Conservation (phyloP, 2,329 filamentous ascomycete species). For the Paecilomyces sp. region DNA sequence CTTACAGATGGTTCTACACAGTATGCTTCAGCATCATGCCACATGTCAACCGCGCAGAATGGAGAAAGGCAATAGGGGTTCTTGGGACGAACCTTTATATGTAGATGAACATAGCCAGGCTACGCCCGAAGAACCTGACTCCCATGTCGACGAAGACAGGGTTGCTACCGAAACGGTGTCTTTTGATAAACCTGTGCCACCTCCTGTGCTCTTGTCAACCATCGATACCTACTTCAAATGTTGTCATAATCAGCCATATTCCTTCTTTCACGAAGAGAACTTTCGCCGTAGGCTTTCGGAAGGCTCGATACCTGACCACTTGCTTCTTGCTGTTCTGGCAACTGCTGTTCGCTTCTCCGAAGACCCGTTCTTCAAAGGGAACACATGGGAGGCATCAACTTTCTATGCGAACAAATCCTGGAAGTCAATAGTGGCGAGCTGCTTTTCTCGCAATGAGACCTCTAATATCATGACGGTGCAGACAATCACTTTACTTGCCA, state of each 20-base stretch:
- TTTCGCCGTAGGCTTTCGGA: conserved; percentile 16
- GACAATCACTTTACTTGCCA: conserved; percentile 26
- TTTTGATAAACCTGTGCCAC: too few relatives aligned
- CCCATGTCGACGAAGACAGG: too few relatives aligned
- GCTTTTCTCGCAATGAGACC: conserved; percentile 18
- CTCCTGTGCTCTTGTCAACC: too few relatives aligned
- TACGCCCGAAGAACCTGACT: too few relatives aligned
- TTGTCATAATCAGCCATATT: conserved; percentile 26
- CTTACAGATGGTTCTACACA: too few relatives aligned
- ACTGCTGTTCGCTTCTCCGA: conserved; percentile 18
- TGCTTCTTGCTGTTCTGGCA: conserved; percentile 25
- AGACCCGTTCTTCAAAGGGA: conserved; percentile 19
- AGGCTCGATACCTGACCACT: conserved; percentile 14
- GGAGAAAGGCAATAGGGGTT: too few relatives aligned
- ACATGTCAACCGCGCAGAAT: too few relatives aligned
- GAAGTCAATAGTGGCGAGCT: conserved; percentile 19
- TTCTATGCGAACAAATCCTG: conserved; percentile 17
- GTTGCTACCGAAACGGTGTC: too few relatives aligned
- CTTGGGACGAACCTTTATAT: too few relatives aligned
- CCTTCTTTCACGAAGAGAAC: conserved; percentile 21
- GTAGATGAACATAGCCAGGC: too few relatives aligned
- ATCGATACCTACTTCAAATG: conserved; percentile 19
- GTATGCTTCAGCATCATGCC: too few relatives aligned
- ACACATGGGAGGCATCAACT: conserved; percentile 7
- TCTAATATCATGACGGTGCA: conserved; percentile 23